These are phyloP conservation scores for Blastobotrys niveus DNA, from an alignment of 1,139 yeast genomes.

Conservation along the genomic window DNA sequence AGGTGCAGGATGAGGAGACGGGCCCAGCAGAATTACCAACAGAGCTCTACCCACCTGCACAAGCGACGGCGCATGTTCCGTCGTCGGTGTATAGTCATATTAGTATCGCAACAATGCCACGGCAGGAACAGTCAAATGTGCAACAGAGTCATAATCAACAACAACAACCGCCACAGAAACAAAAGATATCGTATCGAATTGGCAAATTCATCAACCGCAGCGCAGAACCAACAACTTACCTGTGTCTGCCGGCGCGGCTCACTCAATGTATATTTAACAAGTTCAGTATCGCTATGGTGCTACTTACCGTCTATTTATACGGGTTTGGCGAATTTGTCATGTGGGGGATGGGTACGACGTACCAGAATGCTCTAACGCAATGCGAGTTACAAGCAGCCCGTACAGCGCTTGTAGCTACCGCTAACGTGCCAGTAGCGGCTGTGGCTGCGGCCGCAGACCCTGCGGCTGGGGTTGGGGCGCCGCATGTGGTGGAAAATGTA, in stretches of 20 bases:
- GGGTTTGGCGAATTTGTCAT: conserved; percentile 11
- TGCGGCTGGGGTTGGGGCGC: too few species aligned
- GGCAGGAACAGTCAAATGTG: neutral
- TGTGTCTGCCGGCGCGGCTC: conserved; percentile 21
- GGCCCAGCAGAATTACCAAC: too few species aligned
- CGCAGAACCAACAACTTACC: conserved; percentile 20
- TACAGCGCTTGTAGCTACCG: too few species aligned
- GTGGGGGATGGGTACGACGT: neutral
- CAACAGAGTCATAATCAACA: neutral
- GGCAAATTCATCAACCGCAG: conserved; percentile 15
- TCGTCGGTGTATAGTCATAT: too few species aligned
- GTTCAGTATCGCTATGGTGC: conserved; percentile 17
- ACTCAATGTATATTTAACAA: conserved; percentile 21
- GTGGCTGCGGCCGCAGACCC: too few species aligned
- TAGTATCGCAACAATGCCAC: neutral
- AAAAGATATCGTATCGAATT: neutral
- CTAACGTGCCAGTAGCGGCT: too few species aligned
- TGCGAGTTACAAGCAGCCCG: too few species aligned
- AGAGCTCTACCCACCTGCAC: neutral
- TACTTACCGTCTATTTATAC: conserved; percentile 18
- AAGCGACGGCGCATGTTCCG: neutral
- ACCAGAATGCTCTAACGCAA: neutral
- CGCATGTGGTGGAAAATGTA: too few species aligned
- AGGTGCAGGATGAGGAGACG: neutral
- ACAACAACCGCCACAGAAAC: neutral